Evolutionary conservation across 106 monocot genomes (phyloP).

Genomic region (Triglochin maritima): DNA sequence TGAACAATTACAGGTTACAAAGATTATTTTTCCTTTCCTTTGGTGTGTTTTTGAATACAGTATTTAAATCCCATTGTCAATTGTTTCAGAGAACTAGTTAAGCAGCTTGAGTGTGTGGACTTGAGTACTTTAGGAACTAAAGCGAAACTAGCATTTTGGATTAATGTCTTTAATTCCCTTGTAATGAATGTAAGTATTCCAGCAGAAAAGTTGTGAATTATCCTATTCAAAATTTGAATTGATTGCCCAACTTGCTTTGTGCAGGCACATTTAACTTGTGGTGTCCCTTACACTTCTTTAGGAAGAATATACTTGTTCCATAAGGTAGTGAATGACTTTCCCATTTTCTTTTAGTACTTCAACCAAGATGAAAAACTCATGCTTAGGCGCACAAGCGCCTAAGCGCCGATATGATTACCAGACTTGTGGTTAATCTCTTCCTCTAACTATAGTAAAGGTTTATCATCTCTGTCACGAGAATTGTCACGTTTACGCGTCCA

Average conservation of each 20-base stretch:
- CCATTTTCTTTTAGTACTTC: background rate
- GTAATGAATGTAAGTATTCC: slow-evolving; percentile 61
- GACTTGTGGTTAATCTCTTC: background rate
- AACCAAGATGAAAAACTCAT: background rate
- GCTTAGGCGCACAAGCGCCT: too few species aligned
- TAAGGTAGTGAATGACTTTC: slow-evolving; percentile 35
- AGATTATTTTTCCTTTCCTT: background rate
- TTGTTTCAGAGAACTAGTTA: slow-evolving; percentile 43
- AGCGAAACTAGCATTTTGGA: slow-evolving; percentile 78
- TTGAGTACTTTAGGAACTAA: slow-evolving; percentile 28
- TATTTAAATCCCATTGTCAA: background rate
- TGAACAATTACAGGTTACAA: slow-evolving; percentile 52
- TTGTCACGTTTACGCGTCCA: background rate
- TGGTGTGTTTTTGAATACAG: background rate
- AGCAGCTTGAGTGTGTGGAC: slow-evolving; percentile 65
- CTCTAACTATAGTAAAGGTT: background rate
- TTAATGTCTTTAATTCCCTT: slow-evolving; percentile 80
- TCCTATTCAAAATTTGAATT: background rate
- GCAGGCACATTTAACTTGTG: slow-evolving; percentile 66
- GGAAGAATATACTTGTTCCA: slow-evolving; percentile 63
- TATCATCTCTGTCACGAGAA: background rate
- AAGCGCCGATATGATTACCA: too few species aligned
- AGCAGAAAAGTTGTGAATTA: background rate
- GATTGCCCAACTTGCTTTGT: slow-evolving; percentile 3
- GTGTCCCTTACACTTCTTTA: slow-evolving; percentile 43